phyloP scores from a whole-genome alignment of 2,329 filamentous ascomycete genomes.

The Byssothecium circinans region DNA sequence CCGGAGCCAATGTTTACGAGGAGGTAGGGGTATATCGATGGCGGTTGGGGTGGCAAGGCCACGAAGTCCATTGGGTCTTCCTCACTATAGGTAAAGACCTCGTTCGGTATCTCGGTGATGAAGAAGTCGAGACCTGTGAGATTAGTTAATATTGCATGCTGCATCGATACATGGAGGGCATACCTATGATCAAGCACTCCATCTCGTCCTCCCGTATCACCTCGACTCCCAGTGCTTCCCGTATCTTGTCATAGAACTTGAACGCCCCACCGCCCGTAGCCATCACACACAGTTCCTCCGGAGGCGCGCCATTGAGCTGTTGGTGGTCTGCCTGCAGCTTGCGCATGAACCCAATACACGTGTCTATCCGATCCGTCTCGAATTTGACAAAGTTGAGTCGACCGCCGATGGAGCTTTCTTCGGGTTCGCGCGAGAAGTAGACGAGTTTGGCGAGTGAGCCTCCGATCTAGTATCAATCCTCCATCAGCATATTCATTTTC shows the following conservation, averaged over 20 bases:
- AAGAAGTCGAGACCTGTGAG: constrained; percentile 87
- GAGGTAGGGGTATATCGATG: constrained; percentile 84
- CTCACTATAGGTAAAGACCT: constrained; percentile 94
- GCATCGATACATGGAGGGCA: no score
- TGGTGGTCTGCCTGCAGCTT: constrained; percentile 81
- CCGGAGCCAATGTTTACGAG: constrained; percentile 98
- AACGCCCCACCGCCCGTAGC: constrained; percentile 94
- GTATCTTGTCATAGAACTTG: constrained; percentile 94
- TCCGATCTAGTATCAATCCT: constrained; percentile 68
- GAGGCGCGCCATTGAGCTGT: constrained; percentile 69
- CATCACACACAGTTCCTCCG: constrained; percentile 82
- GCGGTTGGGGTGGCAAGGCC: constrained; percentile 65
- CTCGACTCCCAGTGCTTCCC: constrained; percentile 79
- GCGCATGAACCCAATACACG: constrained; percentile 90
- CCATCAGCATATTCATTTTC: no score
- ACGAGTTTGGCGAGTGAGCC: constrained; percentile 95
- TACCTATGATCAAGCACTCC: constrained; percentile 95
- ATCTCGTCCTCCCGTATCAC: constrained; percentile 95
- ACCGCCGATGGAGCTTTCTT: constrained; percentile 78
- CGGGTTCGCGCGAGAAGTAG: constrained; percentile 89
- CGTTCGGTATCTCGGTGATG: constrained; percentile 94
- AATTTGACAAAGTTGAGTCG: constrained; percentile 94
- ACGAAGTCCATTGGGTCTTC: constrained; percentile 85
- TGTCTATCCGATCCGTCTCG: constrained; percentile 91
- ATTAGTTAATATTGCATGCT: not conserved